Base-by-base conservation (phyloP, 2,329 filamentous ascomycete genomes). In the Exophiala dermatitidis region DNA sequence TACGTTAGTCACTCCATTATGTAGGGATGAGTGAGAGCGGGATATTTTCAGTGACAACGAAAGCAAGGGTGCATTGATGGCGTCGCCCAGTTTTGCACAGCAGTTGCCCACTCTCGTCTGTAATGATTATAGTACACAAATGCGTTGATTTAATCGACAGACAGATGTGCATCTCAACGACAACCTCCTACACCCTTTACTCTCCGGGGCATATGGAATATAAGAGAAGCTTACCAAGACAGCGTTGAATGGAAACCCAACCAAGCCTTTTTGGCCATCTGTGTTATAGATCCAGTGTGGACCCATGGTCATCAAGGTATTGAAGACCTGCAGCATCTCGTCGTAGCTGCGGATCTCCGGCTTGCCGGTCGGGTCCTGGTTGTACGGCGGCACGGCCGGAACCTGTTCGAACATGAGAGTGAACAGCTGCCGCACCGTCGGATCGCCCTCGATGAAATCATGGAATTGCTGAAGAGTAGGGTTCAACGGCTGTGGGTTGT, bases 321-420 rank as follows among this genome's bases (percentile, higher is more conserved):
- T 85, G 46, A 88, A 71, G 6, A 86, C 73, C 26, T 72, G 69
- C 26, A 88, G 73, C 79, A 88, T 82, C 59, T 86, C 81, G 3
- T 76, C 54, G 60, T 85, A 86, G 68, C 85, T 77, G 4, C 79
- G 77, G 52, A 88, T 79, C 68, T 85, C 81, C 32, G 72, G 75
- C 1, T 78, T 81, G 6, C 46, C 52, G 5, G 41, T 48, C 0
- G 83, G 82, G 56, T 86, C 83, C 3, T 71, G 72, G 53, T 67
- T 64, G 67, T 88, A 88, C 0, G 79, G 78, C 12, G 74, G 70
- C 3, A 28, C 28, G 9, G 38, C 38, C 66, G 50, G 42, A 7
- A 41, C 38, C 40, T 52, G 29, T 5, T 42, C 30, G 10, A 52
- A 46, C 50, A 46, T 46, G 26, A 41, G 38, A 9, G 38, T 41